phyloP scores from a whole-genome alignment of 305 asterid genomes.

The Fraxinus ornus region DNA sequence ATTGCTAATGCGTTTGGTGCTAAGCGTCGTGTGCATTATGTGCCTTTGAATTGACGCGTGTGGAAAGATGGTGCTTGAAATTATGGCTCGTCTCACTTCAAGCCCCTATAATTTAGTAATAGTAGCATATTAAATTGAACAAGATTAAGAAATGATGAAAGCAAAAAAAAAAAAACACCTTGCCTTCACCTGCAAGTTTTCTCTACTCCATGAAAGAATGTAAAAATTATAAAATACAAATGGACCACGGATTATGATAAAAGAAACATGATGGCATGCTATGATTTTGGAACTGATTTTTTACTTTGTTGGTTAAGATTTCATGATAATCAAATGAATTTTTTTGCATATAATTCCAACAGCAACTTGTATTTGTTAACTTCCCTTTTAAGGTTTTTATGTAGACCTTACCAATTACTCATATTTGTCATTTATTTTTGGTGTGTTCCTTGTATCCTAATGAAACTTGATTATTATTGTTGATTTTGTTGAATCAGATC shows the following conservation, averaged over 20 bases:
- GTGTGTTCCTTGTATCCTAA: not conserved
- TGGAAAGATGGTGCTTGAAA: too few species aligned
- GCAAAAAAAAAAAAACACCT: too few species aligned
- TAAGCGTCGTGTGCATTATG: too few species aligned
- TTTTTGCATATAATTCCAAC: not conserved
- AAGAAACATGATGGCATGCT: slow-evolving; percentile 29
- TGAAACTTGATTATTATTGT: not conserved
- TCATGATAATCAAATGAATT: not conserved
- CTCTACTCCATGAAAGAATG: not conserved
- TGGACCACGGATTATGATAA: not conserved
- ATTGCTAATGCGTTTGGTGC: too few species aligned
- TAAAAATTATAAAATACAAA: not conserved
- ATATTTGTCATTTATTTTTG: not conserved
- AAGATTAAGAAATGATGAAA: not conserved
- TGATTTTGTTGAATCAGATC: not conserved
- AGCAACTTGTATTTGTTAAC: slow-evolving; percentile 24
- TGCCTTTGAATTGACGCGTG: too few species aligned
- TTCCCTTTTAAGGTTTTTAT: slow-evolving; percentile 28
- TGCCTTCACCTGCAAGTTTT: not conserved
- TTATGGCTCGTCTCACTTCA: too few species aligned
- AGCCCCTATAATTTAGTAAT: too few species aligned
- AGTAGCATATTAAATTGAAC: not conserved
- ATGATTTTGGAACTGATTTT: slow-evolving; percentile 13
- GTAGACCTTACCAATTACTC: slow-evolving; percentile 11
- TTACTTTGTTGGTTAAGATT: slow-evolving; percentile 21